Evolutionary conservation across 192 early-diverging fungal genomes (phyloP), one percentile per base, ranked within the genome.

Genomic region (Linnemannia exigua): DNA sequence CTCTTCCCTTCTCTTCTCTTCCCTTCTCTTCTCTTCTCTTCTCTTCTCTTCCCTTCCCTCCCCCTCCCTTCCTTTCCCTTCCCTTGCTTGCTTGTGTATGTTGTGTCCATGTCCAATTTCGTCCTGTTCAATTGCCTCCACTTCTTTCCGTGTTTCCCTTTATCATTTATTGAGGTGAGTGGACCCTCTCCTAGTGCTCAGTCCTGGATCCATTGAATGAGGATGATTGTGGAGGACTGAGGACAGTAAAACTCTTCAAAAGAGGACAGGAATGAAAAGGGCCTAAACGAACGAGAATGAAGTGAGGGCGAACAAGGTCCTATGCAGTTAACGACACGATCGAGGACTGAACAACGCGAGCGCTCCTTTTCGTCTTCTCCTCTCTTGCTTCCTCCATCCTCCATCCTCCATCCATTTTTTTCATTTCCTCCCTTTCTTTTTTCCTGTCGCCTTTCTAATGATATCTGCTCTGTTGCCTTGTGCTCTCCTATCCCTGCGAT

Each of bases 401-500:
- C 14, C 51, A 1, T 52, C 51, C 20, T 61, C 54, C 9, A 20
- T 61, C 52, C 1, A n/a, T 54, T 8, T 38, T 44, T 69, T 41
- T 44, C 71, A 20, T 77, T 41, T 50, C 37, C 50, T 58, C 22
- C 36, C 71, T 35, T 47, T 61, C 36, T 67, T 3, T 17, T 36
- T 15, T 68, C 67, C 68, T 25, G 28, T 31, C 11, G 3, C 31
- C 38, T 31, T 36, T 51, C n/a, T 14, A 22, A 15, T 25, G 17
- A 51, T 46, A 19, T 75, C 25, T 66, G 16, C 66, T 47, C 33
- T 75, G 22, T 17, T 17, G 12, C 28, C 52, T 54, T 52, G 17
- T 74, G 50, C n/a, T 38, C 70, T 46, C 44, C 41, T 44, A n/a
- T 38, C 36, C 70, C 67, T 67, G 67, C 70, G 14, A 71, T 61